A percentile compares a stretch with the other conserved stretches of the same genome.
These are phyloP conservation scores for Barbarea vulgaris DNA, from an alignment of 345 rosid species.

Conservation along the genomic window DNA sequence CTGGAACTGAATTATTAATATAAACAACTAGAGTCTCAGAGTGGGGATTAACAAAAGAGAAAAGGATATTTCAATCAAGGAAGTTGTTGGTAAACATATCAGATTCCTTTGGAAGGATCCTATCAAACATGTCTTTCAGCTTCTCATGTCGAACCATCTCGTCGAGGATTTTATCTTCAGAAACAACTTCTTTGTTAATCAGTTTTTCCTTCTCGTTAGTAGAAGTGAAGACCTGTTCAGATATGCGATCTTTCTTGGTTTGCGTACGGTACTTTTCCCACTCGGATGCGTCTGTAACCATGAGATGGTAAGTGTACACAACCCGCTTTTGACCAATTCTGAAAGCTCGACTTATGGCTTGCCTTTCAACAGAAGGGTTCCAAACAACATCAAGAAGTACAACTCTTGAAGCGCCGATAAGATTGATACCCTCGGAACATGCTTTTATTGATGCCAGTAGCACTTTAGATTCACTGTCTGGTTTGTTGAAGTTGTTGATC, in stretches of 20 bases:
- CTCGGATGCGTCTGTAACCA: conserved; percentile 58
- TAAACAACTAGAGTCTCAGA: neutral
- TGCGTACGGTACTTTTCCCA: conserved; percentile 54
- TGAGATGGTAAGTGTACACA: conserved; percentile 70
- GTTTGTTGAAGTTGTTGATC: conserved; percentile 61
- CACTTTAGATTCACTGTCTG: conserved; percentile 55
- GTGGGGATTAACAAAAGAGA: conserved; percentile 2
- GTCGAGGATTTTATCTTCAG: conserved; percentile 46
- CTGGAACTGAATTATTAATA: neutral
- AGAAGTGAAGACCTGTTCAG: conserved; percentile 60
- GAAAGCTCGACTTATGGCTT: conserved; percentile 82
- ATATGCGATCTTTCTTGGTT: conserved; percentile 52
- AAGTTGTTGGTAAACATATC: conserved; percentile 22
- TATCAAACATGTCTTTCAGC: conserved; percentile 43
- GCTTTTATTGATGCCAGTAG: conserved; percentile 77
- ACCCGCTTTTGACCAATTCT: conserved; percentile 69
- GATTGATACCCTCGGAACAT: conserved; percentile 76
- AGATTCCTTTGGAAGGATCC: conserved; percentile 39
- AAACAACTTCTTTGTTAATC: conserved; percentile 14
- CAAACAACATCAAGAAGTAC: conserved; percentile 76
- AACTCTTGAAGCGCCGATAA: conserved; percentile 87
- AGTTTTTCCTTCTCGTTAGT: conserved; percentile 29
- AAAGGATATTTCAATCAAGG: conserved; percentile 14
- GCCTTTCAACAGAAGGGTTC: conserved; percentile 86
- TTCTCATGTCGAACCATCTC: conserved; percentile 42